Base-by-base conservation (phyloP, 2,329 filamentous ascomycete species). In the Zasmidium citrigriseum region DNA sequence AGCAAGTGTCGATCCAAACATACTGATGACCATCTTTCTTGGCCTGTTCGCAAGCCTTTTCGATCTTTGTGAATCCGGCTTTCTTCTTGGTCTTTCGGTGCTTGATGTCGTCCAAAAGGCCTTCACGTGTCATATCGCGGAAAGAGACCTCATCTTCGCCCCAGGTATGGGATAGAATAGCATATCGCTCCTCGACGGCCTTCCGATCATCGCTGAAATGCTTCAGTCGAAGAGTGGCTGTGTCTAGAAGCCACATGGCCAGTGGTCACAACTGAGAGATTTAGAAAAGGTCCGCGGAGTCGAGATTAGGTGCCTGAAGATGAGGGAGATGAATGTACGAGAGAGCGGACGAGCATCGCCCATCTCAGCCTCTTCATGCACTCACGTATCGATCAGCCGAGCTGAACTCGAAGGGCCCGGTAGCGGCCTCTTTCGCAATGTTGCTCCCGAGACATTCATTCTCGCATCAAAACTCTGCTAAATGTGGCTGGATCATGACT, bases 181-280 rank as follows among this genome's bases (percentile, higher is more conserved):
- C 60, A 25, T 63, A 65, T 34, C 45, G 27, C 21, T 47, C 51
- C 27, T 29, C 27, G 18, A 53, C 38, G 16, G 57, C 48, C n/a
- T 41, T 23, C 12, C 54, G 44, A 22, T 62, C 55, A 34, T 62
- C 58, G 20, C 55, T 47, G 46, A 64, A 63, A 27, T 56, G 46
- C 7, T 54, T 54, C 12, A 64, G 54, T 16, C 21, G 21, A n/a
- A 46, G 49, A 3, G 55, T 57, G 2, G 46, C 22, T 2, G 47
- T 47, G 23, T 64, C 23, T 4, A 64, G 54, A 4, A 64, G 58
- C 52, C 62, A 60, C 62, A 64, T 64, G n/a, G n/a, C n/a, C n/a
- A n/a, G n/a, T n/a, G n/a, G n/a, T n/a, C n/a, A n/a, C n/a, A n/a
- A n/a, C n/a, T n/a, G n/a, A n/a, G n/a, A n/a, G n/a, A n/a, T n/a